Base-by-base conservation (phyloP, 768 basidiomycete species). In the Cystofilobasidium ferigula region DNA sequence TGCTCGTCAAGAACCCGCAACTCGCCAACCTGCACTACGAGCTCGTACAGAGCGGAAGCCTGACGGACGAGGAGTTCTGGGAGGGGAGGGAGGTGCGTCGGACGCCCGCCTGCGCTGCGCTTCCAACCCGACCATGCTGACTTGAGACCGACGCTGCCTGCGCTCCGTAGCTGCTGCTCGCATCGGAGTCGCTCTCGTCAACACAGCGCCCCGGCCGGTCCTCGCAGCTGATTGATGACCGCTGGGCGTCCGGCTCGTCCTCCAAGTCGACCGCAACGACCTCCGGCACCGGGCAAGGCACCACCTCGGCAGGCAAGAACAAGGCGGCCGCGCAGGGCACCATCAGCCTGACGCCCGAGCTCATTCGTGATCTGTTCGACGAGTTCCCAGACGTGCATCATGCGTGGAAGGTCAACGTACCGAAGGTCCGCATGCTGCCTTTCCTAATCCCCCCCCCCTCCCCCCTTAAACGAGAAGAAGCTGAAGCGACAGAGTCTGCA, bases 21-120 rank as follows among this genome's bases (percentile, higher is more conserved):
- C 80, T 97, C 62, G 85, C 84, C 24, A 75, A 82, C 14, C 78
- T 99, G 51, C 93, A 98, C 75, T 84, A 85, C 43, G 89, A 94
- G 57, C 82, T 98, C 67, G 95, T 98, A 54, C 83, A 89, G 76
- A 80, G 80, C 34, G 84, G 86, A 13, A 86, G 88, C 69, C 87
- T 99, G 35, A 86, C 86, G 1, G 93, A 98, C 76, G 82, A 84
- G 0, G 95, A 99, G 70, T 99, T 98, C 75, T 98, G 95, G 95
- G 91, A 92, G 68, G 90, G 91, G 36, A 81, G 95, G 73, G 88
- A 95, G 82, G 90, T 95, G 73, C 63, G 75, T 67, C 26, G 22
- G 5, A 12, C 32, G 34, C 43, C 36, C 26, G 1, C 32, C 43
- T 58, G n/a, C n/a, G n/a, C n/a, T n/a, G n/a, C n/a, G n/a, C 45